A percentile compares a stretch with the other conserved stretches of the same genome.
Evolutionary conservation across 495 filamentous ascomycete species (phyloP).

Genomic region (Neurospora sp.): DNA sequence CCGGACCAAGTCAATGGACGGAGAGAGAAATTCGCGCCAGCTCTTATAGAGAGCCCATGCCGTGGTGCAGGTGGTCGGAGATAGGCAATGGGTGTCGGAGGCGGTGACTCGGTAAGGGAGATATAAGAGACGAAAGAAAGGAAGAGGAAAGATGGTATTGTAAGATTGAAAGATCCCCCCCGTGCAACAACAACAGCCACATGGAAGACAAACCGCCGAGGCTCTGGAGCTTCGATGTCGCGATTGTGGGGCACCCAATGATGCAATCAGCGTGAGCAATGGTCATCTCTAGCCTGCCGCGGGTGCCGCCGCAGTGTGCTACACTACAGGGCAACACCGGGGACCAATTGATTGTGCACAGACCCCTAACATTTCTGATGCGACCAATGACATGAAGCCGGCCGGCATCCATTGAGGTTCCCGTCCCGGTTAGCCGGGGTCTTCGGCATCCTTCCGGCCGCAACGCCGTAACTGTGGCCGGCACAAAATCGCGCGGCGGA

Average conservation of each 20-base stretch:
- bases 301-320: no score
- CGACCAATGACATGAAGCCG: background rate
- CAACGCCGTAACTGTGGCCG: background rate
- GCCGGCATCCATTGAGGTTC: background rate
- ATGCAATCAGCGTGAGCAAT: slow-evolving; percentile 14
- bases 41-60: background rate
- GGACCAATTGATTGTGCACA: background rate
- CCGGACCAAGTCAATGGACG: background rate
- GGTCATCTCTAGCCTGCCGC: background rate
- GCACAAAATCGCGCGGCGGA: background rate
- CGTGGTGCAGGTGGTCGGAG: background rate
- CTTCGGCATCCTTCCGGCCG: background rate
- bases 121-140: background rate
- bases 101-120: background rate
- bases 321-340: background rate
- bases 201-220: background rate
- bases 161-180: background rate
- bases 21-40: background rate
- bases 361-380: background rate
- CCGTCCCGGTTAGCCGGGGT: background rate
- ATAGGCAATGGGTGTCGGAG: background rate
- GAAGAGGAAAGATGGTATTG: background rate
- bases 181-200: background rate
- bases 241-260: slow-evolving; percentile 8
- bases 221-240: background rate